Percentiles rank a stretch among this genome's conserved stretches.
Conservation (phyloP, 2,329 filamentous ascomycete genomes). For the Neopestalotiopsis clavispora region DNA sequence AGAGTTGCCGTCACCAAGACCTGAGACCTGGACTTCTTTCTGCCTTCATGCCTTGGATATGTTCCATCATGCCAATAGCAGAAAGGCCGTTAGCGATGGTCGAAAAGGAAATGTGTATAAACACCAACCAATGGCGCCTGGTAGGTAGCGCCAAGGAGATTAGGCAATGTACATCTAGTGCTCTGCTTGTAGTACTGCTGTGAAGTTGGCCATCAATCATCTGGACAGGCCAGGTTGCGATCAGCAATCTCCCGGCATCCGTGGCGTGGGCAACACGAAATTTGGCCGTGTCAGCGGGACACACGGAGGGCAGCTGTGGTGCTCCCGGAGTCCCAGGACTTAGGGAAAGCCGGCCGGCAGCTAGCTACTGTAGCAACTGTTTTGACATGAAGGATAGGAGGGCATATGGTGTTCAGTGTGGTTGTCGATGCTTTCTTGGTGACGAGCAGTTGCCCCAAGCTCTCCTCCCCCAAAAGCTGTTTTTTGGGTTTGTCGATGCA, state of each 20-base stretch:
- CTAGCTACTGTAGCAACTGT: neutral
- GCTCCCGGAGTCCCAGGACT: neutral
- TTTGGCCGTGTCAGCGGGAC: neutral
- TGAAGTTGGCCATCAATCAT: neutral
- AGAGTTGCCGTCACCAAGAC: neutral
- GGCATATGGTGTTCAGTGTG: constrained; percentile 10
- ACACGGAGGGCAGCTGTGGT: neutral
- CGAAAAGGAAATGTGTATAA: constrained; percentile 11
- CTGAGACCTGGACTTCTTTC: constrained; percentile 1
- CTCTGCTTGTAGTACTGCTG: neutral
- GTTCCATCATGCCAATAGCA: neutral
- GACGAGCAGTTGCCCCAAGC: constrained; percentile 16
- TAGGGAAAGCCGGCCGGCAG: neutral
- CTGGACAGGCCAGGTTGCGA: constrained; percentile 10
- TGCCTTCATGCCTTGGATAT: neutral
- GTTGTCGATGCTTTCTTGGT: constrained; percentile 8
- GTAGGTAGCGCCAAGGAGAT: constrained; percentile 1
- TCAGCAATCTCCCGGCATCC: constrained; percentile 16
- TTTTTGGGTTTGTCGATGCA: constrained; percentile 13
- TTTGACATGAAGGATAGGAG: constrained; percentile 7
- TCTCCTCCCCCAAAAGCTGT: neutral
- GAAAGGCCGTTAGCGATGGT: constrained; percentile 7
- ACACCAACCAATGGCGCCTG: neutral
- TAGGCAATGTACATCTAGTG: constrained; percentile 9
- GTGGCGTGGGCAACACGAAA: constrained; percentile 3